These are phyloP conservation scores for Trichoderma erinaceum DNA, from an alignment of 495 filamentous ascomycete genomes.

Conservation along the genomic window DNA sequence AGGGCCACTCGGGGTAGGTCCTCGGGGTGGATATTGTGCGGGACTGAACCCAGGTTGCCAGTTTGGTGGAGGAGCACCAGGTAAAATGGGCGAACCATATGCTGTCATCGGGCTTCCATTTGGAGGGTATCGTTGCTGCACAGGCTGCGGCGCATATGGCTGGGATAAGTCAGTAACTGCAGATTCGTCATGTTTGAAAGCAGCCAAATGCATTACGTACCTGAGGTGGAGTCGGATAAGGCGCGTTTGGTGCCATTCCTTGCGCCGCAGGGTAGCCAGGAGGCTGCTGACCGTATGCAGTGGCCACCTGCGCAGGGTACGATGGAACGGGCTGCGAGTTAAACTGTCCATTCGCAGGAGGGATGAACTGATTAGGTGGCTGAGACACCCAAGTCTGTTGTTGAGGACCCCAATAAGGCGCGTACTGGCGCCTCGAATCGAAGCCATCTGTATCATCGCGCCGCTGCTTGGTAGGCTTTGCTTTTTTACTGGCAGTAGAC, in stretches of 20 bases:
- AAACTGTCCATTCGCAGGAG: slow-evolving; percentile 30
- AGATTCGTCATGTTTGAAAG: slow-evolving; percentile 1
- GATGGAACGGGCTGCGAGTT: slow-evolving; percentile 23
- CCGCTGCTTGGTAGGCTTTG: slow-evolving; percentile 55
- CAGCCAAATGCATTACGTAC: slow-evolving; percentile 27
- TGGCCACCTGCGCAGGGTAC: slow-evolving; percentile 22
- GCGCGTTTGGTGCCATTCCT: slow-evolving; percentile 15
- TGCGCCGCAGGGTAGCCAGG: slow-evolving; percentile 4
- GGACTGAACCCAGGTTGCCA: slow-evolving; percentile 15
- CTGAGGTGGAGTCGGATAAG: slow-evolving; percentile 30
- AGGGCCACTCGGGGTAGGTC: slow-evolving; percentile 21
- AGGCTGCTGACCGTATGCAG: slow-evolving; percentile 20
- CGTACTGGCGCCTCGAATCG: slow-evolving; percentile 78
- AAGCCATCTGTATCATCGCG: slow-evolving; percentile 80
- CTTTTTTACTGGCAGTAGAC: slow-evolving; percentile 37
- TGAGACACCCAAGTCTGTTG: slow-evolving; percentile 42
- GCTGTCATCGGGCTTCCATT: slow-evolving; percentile 20
- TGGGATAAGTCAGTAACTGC: slow-evolving; percentile 17
- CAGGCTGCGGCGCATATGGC: slow-evolving; percentile 26
- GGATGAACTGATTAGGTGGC: slow-evolving; percentile 37
- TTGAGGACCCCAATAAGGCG: slow-evolving; percentile 59
- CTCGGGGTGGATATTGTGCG: slow-evolving; percentile 17
- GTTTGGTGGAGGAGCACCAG: slow-evolving; percentile 21
- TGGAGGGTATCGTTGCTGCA: slow-evolving; percentile 26
- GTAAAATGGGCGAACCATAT: slow-evolving; percentile 25